These are phyloP conservation scores for Malus hybrid DNA, from an alignment of 331 rosid species.

Conservation along the genomic window DNA sequence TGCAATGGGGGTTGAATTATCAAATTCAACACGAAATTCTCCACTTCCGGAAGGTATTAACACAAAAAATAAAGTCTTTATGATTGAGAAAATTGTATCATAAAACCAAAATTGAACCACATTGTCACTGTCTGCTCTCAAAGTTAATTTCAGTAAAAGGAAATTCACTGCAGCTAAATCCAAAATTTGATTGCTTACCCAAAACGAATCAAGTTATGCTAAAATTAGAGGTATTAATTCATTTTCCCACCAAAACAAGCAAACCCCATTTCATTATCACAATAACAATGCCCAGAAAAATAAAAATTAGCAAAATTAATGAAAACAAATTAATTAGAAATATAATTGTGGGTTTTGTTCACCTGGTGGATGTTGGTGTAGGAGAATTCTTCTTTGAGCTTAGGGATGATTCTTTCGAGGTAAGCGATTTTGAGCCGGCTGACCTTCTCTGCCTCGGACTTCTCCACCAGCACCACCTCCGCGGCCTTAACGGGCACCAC, in stretches of 20 bases:
- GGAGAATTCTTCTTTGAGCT: conserved; percentile 84
- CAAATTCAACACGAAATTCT: background rate
- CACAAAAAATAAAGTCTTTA: background rate
- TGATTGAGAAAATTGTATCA: background rate
- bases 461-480: conserved; percentile 71
- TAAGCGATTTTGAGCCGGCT: conserved; percentile 57
- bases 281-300: conserved; percentile 1
- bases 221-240: background rate
- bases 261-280: background rate
- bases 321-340: background rate
- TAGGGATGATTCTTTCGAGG: conserved; percentile 57
- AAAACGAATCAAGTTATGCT: background rate
- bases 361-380: conserved; percentile 72
- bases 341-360: background rate
- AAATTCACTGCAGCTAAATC: background rate
- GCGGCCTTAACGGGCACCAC: conserved; percentile 49
- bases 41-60: background rate
- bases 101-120: background rate
- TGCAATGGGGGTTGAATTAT: too few species aligned
- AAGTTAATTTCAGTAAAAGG: background rate
- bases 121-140: background rate
- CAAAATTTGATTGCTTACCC: background rate
- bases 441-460: conserved; percentile 60
- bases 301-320: background rate
- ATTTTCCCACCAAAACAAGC: background rate